phyloP scores from a whole-genome alignment of 1,139 yeast species.

The Taphrina populina region DNA sequence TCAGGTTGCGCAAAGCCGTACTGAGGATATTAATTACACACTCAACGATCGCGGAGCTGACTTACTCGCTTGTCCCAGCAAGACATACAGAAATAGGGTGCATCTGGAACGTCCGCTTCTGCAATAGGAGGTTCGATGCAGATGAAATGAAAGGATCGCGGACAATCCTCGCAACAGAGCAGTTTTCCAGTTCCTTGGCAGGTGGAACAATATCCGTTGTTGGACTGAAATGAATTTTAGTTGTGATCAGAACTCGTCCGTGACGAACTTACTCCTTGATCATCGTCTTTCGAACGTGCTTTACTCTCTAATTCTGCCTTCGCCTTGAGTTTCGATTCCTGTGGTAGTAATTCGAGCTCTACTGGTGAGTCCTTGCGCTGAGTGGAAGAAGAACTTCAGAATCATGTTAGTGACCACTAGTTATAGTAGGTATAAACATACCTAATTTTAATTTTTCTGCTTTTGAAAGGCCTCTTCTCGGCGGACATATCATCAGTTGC shows the following conservation, averaged over 20 bases:
- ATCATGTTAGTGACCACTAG: not conserved
- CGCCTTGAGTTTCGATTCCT: constrained; percentile 5
- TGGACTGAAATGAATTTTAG: no score
- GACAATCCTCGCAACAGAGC: constrained; percentile 91
- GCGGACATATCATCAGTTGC: not conserved
- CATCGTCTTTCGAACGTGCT: constrained; percentile 17
- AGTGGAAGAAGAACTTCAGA: constrained; percentile 9
- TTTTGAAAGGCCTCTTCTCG: constrained; percentile 3
- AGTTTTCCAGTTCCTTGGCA: constrained; percentile 89
- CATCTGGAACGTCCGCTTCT: constrained; percentile 72
- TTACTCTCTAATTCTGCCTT: constrained; percentile 9
- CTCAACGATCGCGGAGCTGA: not conserved
- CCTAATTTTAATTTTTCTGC: constrained; percentile 29
- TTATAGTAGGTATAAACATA: not conserved
- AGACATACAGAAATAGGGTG: constrained; percentile 76
- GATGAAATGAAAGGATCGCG: constrained; percentile 83
- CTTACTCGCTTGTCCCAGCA: constrained; percentile 49
- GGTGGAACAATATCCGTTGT: constrained; percentile 84
- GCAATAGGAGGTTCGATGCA: constrained; percentile 91
- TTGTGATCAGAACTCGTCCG: no score
- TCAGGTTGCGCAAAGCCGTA: constrained; percentile 25
- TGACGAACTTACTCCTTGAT: constrained; percentile 5
- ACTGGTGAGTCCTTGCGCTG: constrained; percentile 8
- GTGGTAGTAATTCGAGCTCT: constrained; percentile 20
- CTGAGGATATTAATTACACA: not conserved